These are phyloP conservation scores for Lipomyces oligophaga DNA, from an alignment of 805 yeast genomes.

Conservation along the genomic window DNA sequence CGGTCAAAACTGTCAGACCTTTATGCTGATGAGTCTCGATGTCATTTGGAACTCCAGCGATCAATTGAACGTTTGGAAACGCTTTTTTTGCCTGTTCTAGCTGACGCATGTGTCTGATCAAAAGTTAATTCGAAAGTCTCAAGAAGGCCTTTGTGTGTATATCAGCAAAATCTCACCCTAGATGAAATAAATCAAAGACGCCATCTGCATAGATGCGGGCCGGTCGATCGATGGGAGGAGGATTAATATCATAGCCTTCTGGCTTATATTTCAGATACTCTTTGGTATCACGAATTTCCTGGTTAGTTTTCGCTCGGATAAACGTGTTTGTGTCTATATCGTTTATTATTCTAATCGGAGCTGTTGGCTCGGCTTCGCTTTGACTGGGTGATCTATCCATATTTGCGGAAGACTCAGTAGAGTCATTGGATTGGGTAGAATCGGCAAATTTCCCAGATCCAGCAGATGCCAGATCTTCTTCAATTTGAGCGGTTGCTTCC, in stretches of 20 bases:
- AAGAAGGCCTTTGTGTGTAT: too few species aligned
- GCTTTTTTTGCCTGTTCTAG: conserved; percentile 94
- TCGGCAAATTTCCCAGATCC: too few species aligned
- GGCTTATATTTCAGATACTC: conserved; percentile 25
- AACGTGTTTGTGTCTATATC: conserved; percentile 10
- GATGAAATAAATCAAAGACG: conserved; percentile 90
- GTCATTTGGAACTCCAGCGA: conserved; percentile 91
- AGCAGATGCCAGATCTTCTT: too few species aligned
- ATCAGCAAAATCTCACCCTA: conserved; percentile 51
- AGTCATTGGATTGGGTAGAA: too few species aligned
- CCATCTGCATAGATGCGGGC: conserved; percentile 97
- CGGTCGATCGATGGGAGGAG: conserved; percentile 82
- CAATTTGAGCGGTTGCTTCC: too few species aligned
- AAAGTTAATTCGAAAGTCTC: too few species aligned
- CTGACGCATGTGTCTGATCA: conserved; percentile 84
- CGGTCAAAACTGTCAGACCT: conserved; percentile 88
- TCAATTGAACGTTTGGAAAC: conserved; percentile 75
- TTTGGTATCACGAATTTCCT: conserved; percentile 21
- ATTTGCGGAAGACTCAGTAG: too few species aligned
- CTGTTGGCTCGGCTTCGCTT: too few species aligned
- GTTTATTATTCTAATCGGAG: conserved; percentile 2
- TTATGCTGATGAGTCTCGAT: conserved; percentile 85
- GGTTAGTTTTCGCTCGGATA: conserved; percentile 14
- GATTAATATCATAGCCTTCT: conserved; percentile 46
- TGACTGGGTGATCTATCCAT: too few species aligned